Evolutionary conservation across 108 stramenopile genomes (phyloP).

Genomic region (Pseudonitzschia multistriata): DNA sequence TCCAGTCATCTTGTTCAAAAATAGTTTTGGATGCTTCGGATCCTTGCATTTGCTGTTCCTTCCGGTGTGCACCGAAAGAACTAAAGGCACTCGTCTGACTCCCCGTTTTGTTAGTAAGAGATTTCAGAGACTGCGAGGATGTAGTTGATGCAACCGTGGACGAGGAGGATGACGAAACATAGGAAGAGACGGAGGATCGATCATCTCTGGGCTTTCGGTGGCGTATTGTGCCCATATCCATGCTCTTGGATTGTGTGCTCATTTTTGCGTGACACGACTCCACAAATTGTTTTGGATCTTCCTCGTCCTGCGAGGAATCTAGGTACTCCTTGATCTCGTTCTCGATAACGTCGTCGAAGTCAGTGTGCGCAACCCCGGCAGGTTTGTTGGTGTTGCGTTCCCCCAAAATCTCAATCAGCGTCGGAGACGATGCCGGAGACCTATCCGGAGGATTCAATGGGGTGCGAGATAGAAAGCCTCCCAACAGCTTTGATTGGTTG

Average conservation of each 20-base stretch:
- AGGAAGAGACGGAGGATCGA: not conserved
- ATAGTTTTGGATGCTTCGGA: not conserved
- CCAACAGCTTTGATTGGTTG: not conserved
- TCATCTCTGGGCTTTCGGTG: not conserved
- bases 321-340: conserved; percentile 10
- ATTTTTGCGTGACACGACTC: not conserved
- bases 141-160: not conserved
- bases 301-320: conserved; percentile 1
- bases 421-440: not conserved
- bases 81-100: conserved; percentile 5
- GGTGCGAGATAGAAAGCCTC: not conserved
- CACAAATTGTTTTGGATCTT: not conserved
- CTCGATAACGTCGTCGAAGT: not conserved
- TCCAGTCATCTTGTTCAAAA: conserved; percentile 11
- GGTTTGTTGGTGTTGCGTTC: not conserved
- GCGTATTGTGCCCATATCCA: not conserved
- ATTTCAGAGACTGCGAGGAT: not conserved
- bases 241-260: not conserved
- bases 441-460: not conserved
- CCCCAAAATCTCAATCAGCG: not conserved
- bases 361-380: not conserved
- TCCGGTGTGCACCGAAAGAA: not conserved
- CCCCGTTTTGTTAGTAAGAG: not conserved
- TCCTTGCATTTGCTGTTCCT: not conserved
- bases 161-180: not conserved